A percentile compares a stretch with the other conserved stretches of the same genome.
Conservation (phyloP, 2,329 filamentous ascomycete species). For the Ascomycota sp. region DNA sequence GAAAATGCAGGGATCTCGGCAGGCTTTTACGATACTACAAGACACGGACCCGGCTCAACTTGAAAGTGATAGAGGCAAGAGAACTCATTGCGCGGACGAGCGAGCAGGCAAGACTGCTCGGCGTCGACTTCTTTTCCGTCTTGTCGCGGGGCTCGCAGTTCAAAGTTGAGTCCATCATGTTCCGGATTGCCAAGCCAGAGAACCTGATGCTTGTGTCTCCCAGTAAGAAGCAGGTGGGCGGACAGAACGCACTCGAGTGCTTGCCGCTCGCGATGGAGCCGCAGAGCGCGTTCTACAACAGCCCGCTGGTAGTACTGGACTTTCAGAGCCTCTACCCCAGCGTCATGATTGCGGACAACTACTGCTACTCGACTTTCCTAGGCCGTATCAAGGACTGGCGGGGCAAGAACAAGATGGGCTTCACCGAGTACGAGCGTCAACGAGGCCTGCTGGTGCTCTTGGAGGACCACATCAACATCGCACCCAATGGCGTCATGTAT, state of each 20-base stretch:
- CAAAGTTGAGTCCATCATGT: conserved; percentile 98
- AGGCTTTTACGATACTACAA: conserved; percentile 65
- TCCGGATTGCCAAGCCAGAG: conserved; percentile 91
- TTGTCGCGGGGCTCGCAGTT: conserved; percentile 91
- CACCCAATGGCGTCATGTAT: conserved; percentile 95
- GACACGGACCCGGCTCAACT: conserved; percentile 54
- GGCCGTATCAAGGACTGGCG: conserved; percentile 74
- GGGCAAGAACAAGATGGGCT: conserved; percentile 88
- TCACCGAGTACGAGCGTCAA: conserved; percentile 66
- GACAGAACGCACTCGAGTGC: conserved; percentile 87
- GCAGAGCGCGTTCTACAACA: conserved; percentile 82
- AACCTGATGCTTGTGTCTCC: conserved; percentile 83
- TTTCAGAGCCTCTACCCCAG: conserved; percentile 94
- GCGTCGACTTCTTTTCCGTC: conserved; percentile 92
- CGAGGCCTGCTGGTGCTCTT: conserved; percentile 56
- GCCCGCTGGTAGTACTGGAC: conserved; percentile 75
- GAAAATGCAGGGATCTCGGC: conserved; percentile 44
- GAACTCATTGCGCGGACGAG: conserved; percentile 77
- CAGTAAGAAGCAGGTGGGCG: conserved; percentile 75
- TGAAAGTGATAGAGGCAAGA: conserved; percentile 82
- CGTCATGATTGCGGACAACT: conserved; percentile 98
- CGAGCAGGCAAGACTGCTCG: conserved; percentile 80
- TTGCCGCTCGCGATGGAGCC: conserved; percentile 94
- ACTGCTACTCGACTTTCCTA: conserved; percentile 93
- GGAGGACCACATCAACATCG: conserved; percentile 72